These are phyloP conservation scores for Pseudogymnoascus sp. DNA, from an alignment of 2,329 filamentous ascomycete species.

Conservation along the genomic window DNA sequence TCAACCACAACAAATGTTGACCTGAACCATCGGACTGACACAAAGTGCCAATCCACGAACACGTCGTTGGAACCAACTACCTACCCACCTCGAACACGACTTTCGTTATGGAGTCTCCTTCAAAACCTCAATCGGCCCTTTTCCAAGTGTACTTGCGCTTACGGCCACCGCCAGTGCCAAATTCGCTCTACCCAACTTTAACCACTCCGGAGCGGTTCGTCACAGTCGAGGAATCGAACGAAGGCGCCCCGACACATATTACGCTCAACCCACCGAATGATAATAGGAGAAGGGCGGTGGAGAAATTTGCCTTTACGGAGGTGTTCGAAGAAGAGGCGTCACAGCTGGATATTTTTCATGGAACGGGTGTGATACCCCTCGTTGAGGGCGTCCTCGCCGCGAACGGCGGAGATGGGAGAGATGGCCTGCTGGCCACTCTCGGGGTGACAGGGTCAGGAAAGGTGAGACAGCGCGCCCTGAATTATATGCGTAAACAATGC, in stretches of 20 bases:
- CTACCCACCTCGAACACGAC: neutral
- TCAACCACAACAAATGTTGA: neutral
- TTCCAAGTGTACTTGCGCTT: conserved; percentile 91
- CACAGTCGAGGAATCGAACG: conserved; percentile 56
- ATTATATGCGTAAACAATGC: neutral
- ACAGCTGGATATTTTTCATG: conserved; percentile 80
- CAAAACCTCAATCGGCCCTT: conserved; percentile 47
- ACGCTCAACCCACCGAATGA: conserved; percentile 76
- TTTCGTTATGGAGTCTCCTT: conserved; percentile 30
- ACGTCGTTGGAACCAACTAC: neutral
- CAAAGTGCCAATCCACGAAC: neutral
- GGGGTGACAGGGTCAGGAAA: conserved; percentile 96
- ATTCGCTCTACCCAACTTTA: conserved; percentile 29
- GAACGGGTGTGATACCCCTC: conserved; percentile 64
- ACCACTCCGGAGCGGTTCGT: conserved; percentile 60
- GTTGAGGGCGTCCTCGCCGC: conserved; percentile 73
- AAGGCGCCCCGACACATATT: conserved; percentile 55
- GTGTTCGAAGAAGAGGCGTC: conserved; percentile 83
- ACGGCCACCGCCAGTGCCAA: conserved; percentile 49
- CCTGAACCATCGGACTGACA: conserved; percentile 1
- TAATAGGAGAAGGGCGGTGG: conserved; percentile 73
- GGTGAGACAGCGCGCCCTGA: conserved; percentile 39
- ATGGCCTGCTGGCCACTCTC: conserved; percentile 82
- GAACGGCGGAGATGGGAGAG: conserved; percentile 67
- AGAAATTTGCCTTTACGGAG: conserved; percentile 88